Percentiles rank a stretch among this genome's conserved stretches.
phyloP scores from a whole-genome alignment of 106 monocot species.

The Platanthera guangdongensis region DNA sequence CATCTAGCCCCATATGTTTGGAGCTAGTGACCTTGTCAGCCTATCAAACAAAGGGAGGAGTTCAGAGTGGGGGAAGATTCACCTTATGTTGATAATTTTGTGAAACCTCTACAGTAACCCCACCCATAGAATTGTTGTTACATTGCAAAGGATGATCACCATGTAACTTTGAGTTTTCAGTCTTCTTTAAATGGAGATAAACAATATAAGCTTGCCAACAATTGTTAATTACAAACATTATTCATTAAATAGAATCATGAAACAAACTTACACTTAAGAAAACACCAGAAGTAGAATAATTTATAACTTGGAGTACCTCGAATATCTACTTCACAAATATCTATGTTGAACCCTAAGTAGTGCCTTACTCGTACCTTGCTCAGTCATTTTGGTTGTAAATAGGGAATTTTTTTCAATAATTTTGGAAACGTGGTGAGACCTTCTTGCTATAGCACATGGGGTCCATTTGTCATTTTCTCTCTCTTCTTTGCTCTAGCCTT shows the following conservation, averaged over 20 bases:
- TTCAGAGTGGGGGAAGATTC: not conserved
- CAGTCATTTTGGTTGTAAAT: no score
- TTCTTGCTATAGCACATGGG: no score
- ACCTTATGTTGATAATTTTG: conserved; percentile 51
- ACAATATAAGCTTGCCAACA: conserved; percentile 79
- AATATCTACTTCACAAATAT: conserved; percentile 86
- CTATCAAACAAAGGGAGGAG: conserved; percentile 61
- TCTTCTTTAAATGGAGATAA: conserved; percentile 91
- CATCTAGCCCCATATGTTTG: conserved; percentile 98
- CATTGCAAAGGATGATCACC: conserved; percentile 56
- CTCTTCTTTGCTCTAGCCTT: no score
- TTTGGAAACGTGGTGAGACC: no score
- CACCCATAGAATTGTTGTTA: conserved; percentile 19
- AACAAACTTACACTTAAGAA: no score
- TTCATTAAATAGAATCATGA: no score
- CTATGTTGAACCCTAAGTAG: conserved; percentile 83
- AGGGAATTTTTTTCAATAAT: no score
- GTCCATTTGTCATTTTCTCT: no score
- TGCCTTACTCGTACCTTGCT: no score
- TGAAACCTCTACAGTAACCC: conserved; percentile 30
- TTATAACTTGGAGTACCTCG: conserved; percentile 32
- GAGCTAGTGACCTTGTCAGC: conserved; percentile 81
- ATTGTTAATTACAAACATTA: no score
- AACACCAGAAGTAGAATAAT: not conserved
- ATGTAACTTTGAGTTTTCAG: conserved; percentile 74